Percentiles rank a stretch among this genome's conserved stretches.
These are phyloP conservation scores for Funneliformis mosseae DNA, from an alignment of 192 early-diverging fungal species.

Conservation along the genomic window DNA sequence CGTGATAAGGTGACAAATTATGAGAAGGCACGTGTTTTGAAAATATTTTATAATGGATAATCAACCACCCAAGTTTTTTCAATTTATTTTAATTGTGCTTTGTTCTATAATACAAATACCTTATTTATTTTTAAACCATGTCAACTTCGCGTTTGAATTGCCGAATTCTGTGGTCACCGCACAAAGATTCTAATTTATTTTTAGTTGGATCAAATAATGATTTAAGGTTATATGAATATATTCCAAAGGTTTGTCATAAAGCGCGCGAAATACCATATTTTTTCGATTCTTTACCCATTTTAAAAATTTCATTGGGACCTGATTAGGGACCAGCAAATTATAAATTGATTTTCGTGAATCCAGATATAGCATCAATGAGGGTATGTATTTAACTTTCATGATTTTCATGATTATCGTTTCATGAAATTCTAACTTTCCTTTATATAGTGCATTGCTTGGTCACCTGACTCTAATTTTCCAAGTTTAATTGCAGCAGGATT, in stretches of 20 bases:
- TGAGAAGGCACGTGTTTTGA: too few species aligned
- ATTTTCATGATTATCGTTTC: background rate
- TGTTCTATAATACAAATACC: too few species aligned
- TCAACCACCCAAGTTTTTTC: too few species aligned
- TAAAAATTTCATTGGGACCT: background rate
- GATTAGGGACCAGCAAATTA: slow-evolving; percentile 5
- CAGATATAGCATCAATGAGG: slow-evolving; percentile 51
- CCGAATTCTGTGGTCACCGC: slow-evolving; percentile 49
- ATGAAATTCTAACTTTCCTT: background rate
- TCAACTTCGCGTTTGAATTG: background rate
- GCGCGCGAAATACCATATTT: background rate
- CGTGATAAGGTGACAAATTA: too few species aligned
- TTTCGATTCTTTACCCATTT: slow-evolving; percentile 15
- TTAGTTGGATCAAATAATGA: slow-evolving; percentile 58
- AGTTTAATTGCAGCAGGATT: slow-evolving; percentile 64
- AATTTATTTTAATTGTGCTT: too few species aligned
- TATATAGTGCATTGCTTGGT: slow-evolving; percentile 67
- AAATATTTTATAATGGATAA: too few species aligned
- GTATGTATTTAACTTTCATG: slow-evolving; percentile 29
- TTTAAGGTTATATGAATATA: slow-evolving; percentile 61
- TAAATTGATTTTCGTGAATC: slow-evolving; percentile 48
- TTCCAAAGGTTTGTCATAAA: slow-evolving; percentile 36
- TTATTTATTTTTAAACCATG: background rate
- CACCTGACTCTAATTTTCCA: slow-evolving; percentile 56
- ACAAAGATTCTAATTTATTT: slow-evolving; percentile 54